Conservation (phyloP, 2,329 filamentous ascomycete species). For the Ophiocordyceps camponoti-saundersi region DNA sequence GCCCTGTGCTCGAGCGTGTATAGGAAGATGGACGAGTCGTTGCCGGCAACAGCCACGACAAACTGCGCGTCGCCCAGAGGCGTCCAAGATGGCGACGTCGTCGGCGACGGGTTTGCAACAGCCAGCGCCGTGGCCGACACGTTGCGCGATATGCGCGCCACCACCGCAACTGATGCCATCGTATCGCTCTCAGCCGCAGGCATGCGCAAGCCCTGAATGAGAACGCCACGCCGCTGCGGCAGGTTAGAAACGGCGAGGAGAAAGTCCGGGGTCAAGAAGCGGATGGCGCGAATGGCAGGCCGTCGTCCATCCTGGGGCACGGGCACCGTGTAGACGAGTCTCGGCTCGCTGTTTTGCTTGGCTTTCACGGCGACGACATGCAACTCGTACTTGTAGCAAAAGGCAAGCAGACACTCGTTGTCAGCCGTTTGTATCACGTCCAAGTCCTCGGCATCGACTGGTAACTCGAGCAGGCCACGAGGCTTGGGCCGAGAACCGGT, state of each 20-base stretch:
- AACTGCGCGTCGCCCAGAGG: slow-evolving; percentile 54
- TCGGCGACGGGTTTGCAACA: slow-evolving; percentile 48
- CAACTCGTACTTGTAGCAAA: slow-evolving; percentile 62
- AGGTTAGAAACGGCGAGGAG: slow-evolving; percentile 40
- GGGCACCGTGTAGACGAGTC: slow-evolving; percentile 38
- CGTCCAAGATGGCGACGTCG: slow-evolving; percentile 29
- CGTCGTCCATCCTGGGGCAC: slow-evolving; percentile 30
- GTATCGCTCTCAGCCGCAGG: slow-evolving; percentile 17
- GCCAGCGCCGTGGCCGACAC: slow-evolving; percentile 66
- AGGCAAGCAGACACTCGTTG: slow-evolving; percentile 54
- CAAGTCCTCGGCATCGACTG: slow-evolving; percentile 47
- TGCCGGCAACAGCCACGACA: slow-evolving; percentile 62
- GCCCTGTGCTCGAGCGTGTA: slow-evolving; percentile 57
- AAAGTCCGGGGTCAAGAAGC: slow-evolving; percentile 41
- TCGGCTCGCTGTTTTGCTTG: slow-evolving; percentile 28
- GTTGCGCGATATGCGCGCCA: slow-evolving; percentile 42
- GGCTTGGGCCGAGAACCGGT: slow-evolving; percentile 28
- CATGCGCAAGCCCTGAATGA: slow-evolving; percentile 39
- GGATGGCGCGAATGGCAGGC: slow-evolving; percentile 38
- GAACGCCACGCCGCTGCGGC: slow-evolving; percentile 38
- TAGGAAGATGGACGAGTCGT: slow-evolving; percentile 62
- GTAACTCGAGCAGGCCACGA: slow-evolving; percentile 31
- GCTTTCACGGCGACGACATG: slow-evolving; percentile 42
- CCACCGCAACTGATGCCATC: slow-evolving; percentile 31
- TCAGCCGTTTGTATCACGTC: slow-evolving; percentile 47